Evolutionary conservation across 805 yeast genomes (phyloP).

Genomic region (Saccharomycopsis sp.): DNA sequence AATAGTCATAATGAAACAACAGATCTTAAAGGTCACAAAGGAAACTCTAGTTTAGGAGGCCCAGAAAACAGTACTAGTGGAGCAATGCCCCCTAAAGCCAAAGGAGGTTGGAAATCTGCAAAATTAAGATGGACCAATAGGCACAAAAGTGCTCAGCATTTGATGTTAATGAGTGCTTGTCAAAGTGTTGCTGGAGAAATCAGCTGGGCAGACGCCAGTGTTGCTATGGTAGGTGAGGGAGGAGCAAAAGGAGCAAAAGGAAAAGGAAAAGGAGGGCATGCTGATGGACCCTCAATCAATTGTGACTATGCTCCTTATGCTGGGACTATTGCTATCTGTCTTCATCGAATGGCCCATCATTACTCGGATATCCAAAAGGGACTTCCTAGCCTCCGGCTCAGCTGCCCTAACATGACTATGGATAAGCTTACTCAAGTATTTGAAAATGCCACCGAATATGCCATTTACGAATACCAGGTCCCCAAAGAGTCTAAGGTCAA

Average conservation of each 20-base stretch:
- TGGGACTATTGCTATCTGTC: conserved; percentile 10
- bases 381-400: not conserved
- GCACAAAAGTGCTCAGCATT: not conserved
- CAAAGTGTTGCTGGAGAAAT: not conserved
- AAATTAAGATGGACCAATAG: not conserved
- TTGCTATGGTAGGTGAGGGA: no score
- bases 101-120: no score
- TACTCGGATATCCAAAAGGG: conserved; percentile 1
- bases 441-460: conserved; percentile 14
- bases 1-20: no score
- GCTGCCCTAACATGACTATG: conserved; percentile 7
- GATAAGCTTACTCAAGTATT: conserved; percentile 4
- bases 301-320: conserved; percentile 7
- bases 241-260: no score
- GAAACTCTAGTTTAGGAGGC: no score
- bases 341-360: conserved; percentile 3
- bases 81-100: no score
- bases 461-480: conserved; percentile 5
- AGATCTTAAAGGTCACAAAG: no score
- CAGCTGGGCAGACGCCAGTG: no score
- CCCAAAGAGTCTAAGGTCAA: not conserved
- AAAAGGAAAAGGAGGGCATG: no score
- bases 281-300: not conserved
- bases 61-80: no score
- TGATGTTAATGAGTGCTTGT: not conserved